Percentiles rank a stretch among this genome's conserved stretches.
Conservation (phyloP, 2,329 filamentous ascomycete genomes). For the Sporothrix globosa region DNA sequence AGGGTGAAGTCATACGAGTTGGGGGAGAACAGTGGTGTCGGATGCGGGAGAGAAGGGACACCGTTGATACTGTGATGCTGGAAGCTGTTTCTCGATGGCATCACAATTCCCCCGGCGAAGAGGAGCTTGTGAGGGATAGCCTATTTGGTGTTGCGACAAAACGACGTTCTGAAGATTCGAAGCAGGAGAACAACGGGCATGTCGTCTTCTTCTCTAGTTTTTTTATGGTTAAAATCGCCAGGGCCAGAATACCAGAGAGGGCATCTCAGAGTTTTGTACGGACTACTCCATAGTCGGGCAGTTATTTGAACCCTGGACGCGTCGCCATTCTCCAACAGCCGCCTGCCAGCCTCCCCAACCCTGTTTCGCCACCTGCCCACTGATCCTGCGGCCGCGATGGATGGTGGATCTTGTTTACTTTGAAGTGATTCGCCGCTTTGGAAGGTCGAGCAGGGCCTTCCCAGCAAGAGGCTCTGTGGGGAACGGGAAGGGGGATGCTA, state of each 20-base stretch:
- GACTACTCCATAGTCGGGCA: too few relatives aligned
- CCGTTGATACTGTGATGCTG: not conserved
- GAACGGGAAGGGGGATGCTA: not conserved
- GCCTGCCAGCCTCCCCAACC: slow-evolving; percentile 2
- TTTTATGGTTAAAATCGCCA: not conserved
- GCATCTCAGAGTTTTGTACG: slow-evolving; percentile 4
- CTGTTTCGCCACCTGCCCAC: slow-evolving; percentile 16
- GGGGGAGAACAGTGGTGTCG: not conserved
- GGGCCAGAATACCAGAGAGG: not conserved
- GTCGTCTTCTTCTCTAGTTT: not conserved
- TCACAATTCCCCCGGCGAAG: not conserved
- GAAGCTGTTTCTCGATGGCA: not conserved
- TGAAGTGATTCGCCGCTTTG: slow-evolving; percentile 6
- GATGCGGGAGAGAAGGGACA: not conserved
- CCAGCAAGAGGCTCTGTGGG: not conserved
- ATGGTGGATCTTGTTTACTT: slow-evolving; percentile 18
- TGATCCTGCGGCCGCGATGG: slow-evolving; percentile 4
- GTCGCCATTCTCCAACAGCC: not conserved
- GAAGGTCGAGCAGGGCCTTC: not conserved
- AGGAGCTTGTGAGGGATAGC: not conserved
- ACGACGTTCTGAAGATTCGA: not conserved
- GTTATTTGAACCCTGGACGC: slow-evolving; percentile 1
- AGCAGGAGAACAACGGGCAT: not conserved
- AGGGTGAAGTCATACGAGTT: not conserved
- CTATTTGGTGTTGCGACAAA: not conserved